Conservation (phyloP, 1,284 basidiomycete genomes). For the Sanghuangporus weigelae region DNA sequence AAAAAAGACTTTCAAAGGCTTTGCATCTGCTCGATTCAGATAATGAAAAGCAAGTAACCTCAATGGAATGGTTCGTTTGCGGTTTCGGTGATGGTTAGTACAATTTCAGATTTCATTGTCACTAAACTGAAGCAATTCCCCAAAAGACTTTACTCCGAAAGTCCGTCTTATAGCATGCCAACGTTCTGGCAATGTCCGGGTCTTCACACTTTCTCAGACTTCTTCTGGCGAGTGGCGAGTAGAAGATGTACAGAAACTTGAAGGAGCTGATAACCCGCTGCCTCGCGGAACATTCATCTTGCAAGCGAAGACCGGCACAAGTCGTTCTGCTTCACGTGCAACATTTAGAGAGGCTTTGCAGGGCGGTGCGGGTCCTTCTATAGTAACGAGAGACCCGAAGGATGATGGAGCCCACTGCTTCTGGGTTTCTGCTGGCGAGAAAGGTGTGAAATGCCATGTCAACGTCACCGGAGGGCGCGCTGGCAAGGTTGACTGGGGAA, state of each 20-base stretch:
- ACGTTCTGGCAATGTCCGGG: slow-evolving; percentile 52
- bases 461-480: slow-evolving; percentile 59
- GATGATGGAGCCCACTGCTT: slow-evolving; percentile 32
- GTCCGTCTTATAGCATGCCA: slow-evolving; percentile 62
- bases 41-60: slow-evolving; percentile 39
- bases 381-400: slow-evolving; percentile 24
- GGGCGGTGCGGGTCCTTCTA: slow-evolving; percentile 19
- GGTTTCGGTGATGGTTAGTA: slow-evolving; percentile 44
- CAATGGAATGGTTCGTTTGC: slow-evolving; percentile 64
- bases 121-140: background rate
- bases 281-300: slow-evolving; percentile 54
- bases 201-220: slow-evolving; percentile 49
- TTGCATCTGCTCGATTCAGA: slow-evolving; percentile 28
- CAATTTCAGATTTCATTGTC: background rate
- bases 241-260: slow-evolving; percentile 32
- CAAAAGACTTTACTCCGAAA: slow-evolving; percentile 42
- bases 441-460: slow-evolving; percentile 47
- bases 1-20: slow-evolving; percentile 29
- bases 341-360: slow-evolving; percentile 31
- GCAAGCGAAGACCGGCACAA: slow-evolving; percentile 50
- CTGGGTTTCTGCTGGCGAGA: slow-evolving; percentile 50
- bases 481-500: slow-evolving; percentile 55
- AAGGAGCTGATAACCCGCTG: slow-evolving; percentile 48
- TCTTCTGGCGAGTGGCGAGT: slow-evolving; percentile 44
- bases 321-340: slow-evolving; percentile 38